phyloP scores from a whole-genome alignment of 306 rosid species.

The Astragalus glycyphyllos region DNA sequence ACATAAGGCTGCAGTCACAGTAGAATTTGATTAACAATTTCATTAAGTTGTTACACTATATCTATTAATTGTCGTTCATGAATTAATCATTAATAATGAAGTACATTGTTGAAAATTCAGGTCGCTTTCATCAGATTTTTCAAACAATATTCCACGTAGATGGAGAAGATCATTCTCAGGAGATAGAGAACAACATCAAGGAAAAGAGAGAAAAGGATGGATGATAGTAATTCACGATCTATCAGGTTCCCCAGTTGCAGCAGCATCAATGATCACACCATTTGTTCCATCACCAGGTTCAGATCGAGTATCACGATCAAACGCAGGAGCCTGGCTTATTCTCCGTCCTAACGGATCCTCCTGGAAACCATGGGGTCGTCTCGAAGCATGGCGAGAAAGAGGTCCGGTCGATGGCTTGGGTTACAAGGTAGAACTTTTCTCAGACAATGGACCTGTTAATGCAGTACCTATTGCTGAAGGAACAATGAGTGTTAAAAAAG shows the following conservation, averaged over 20 bases:
- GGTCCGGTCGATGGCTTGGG: slow-evolving; percentile 83
- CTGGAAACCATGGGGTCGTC: slow-evolving; percentile 96
- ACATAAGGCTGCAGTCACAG: slow-evolving; percentile 7
- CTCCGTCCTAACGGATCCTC: slow-evolving; percentile 79
- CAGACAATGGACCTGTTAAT: slow-evolving; percentile 58
- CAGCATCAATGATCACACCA: slow-evolving; percentile 89
- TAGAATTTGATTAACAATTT: neutral
- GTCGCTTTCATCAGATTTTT: slow-evolving; percentile 74
- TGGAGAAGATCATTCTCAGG: slow-evolving; percentile 64
- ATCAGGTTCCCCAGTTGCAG: slow-evolving; percentile 84
- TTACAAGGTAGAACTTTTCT: slow-evolving; percentile 79
- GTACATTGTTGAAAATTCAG: slow-evolving; percentile 47
- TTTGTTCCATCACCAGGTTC: slow-evolving; percentile 87
- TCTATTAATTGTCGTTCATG: neutral
- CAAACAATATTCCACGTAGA: slow-evolving; percentile 48
- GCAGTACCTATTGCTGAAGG: slow-evolving; percentile 75
- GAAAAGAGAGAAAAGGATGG: slow-evolving; percentile 90
- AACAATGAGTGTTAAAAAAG: slow-evolving; percentile 66
- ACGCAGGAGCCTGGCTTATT: slow-evolving; percentile 87
- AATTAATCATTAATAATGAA: too few relatives aligned
- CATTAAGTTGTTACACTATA: neutral
- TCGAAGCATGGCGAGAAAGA: slow-evolving; percentile 92
- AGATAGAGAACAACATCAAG: slow-evolving; percentile 51
- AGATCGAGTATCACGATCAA: slow-evolving; percentile 78
- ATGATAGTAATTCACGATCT: slow-evolving; percentile 81